These are phyloP conservation scores for Zasmidium citrigriseum DNA, from an alignment of 2,329 filamentous ascomycete genomes.

Conservation along the genomic window DNA sequence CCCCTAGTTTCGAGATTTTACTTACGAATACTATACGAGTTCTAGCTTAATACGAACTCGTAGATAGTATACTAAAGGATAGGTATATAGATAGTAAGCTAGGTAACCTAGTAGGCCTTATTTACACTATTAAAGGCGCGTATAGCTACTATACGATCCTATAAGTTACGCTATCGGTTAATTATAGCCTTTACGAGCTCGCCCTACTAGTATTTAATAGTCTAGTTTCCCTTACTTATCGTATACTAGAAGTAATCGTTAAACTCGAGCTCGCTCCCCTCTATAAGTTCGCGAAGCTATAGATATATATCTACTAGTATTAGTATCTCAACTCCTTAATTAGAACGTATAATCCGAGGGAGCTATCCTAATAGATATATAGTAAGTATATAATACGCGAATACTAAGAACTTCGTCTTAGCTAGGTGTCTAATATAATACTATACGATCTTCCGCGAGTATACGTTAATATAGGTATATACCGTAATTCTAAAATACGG, in stretches of 20 bases:
- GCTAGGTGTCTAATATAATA: not conserved
- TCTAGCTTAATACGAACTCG: not conserved
- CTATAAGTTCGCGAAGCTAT: not conserved
- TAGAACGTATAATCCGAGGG: no score
- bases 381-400: not conserved
- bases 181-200: not conserved
- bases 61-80: not conserved
- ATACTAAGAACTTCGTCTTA: not conserved
- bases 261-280: not conserved
- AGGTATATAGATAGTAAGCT: not conserved
- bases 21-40: no score
- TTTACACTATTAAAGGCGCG: not conserved
- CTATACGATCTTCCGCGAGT: not conserved
- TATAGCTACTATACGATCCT: not conserved
- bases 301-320: not conserved
- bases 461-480: conserved; percentile 1
- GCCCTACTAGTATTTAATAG: no score
- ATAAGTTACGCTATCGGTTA: not conserved
- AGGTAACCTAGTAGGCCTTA: not conserved
- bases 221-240: no score
- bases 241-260: not conserved
- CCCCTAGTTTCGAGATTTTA: no score
- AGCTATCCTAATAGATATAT: no score
- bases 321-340: no score
- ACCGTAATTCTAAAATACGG: not conserved